Conservation (phyloP, 2,329 filamentous ascomycete species). For the Fusarium virguliforme region DNA sequence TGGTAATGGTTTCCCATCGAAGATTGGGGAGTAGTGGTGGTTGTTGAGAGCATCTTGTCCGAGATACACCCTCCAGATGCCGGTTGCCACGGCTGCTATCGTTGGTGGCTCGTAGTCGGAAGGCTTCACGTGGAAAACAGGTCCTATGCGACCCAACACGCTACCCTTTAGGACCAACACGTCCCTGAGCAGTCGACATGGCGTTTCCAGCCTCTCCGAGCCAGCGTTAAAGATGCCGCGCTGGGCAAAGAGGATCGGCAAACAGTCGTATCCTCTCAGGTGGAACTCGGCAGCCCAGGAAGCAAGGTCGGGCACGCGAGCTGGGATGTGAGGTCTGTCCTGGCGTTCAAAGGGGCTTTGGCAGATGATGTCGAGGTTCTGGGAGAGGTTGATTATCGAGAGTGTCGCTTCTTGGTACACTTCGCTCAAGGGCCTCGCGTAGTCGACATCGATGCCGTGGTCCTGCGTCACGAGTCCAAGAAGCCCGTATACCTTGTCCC, state of each 20-base stretch:
- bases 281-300: constrained; percentile 34
- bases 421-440: neutral
- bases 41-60: neutral
- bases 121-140: neutral
- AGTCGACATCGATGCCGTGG: constrained; percentile 26
- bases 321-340: no score
- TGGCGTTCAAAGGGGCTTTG: constrained; percentile 31
- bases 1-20: neutral
- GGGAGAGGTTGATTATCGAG: constrained; percentile 20
- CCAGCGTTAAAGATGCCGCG: constrained; percentile 26
- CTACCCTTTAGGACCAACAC: constrained; percentile 1
- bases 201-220: neutral
- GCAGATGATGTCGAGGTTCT: constrained; percentile 32
- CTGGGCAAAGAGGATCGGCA: constrained; percentile 29
- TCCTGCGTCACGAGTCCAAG: constrained; percentile 27
- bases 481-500: constrained; percentile 27
- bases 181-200: constrained; percentile 1
- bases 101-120: rapidly evolving
- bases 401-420: constrained; percentile 7
- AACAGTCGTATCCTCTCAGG: neutral
- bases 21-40: neutral
- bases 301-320: neutral
- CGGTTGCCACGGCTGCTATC: no score
- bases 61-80: constrained; percentile 4
- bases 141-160: neutral